Evolutionary conservation across 2,329 filamentous ascomycete species (phyloP).

Genomic region (Hymenoscyphus infarciens): DNA sequence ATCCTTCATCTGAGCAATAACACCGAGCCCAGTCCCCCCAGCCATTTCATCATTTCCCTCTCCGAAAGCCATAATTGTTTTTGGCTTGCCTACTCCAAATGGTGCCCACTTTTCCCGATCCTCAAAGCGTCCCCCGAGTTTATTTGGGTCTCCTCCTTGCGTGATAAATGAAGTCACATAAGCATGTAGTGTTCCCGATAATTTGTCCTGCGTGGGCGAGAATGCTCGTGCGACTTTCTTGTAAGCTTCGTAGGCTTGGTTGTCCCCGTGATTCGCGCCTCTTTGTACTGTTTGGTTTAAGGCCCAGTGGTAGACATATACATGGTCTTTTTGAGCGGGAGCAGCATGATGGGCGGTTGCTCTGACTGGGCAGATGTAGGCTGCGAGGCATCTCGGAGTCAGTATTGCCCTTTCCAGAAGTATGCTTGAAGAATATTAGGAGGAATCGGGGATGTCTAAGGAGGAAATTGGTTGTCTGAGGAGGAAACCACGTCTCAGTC

Average conservation of each 20-base stretch:
- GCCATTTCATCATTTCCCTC: constrained; percentile 47
- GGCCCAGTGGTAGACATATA: constrained; percentile 57
- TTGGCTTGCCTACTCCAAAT: constrained; percentile 32
- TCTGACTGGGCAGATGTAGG: constrained; percentile 59
- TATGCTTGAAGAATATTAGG: too few relatives aligned
- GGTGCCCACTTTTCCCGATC: constrained; percentile 30
- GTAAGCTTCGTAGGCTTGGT: constrained; percentile 44
- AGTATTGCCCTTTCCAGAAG: too few relatives aligned
- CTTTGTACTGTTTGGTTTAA: constrained; percentile 36
- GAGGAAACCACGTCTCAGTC: too few relatives aligned
- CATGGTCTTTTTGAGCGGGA: constrained; percentile 26
- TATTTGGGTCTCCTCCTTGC: constrained; percentile 22
- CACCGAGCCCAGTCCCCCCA: constrained; percentile 39
- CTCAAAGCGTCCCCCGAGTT: constrained; percentile 32
- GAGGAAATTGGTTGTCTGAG: too few relatives aligned
- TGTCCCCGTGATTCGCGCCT: constrained; percentile 43
- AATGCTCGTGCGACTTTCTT: constrained; percentile 29
- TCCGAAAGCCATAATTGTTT: constrained; percentile 43
- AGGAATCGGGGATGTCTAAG: too few relatives aligned
- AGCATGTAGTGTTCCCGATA: constrained; percentile 24
- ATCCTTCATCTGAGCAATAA: constrained; percentile 39
- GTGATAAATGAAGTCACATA: constrained; percentile 29
- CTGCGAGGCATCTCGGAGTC: constrained; percentile 25
- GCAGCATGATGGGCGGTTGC: constrained; percentile 49
- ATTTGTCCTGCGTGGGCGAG: constrained; percentile 19